Evolutionary conservation across 2,329 filamentous ascomycete species (phyloP), one percentile per base, ranked within the genome.

Genomic region (Ilyonectria mors-panacis): DNA sequence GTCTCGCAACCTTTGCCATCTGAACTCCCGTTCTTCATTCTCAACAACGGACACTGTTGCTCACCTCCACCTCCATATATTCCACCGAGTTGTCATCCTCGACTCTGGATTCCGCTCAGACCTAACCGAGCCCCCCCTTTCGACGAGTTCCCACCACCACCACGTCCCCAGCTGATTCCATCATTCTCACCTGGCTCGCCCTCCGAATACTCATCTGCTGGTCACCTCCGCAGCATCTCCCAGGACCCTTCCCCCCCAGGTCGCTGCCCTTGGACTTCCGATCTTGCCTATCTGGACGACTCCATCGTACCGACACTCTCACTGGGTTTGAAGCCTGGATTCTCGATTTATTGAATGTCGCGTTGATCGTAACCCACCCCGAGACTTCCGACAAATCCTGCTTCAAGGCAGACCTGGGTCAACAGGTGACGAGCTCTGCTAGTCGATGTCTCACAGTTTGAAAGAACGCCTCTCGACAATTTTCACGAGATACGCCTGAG

Each of bases 1-100:
- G 66, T 74, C 66, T 68, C 66, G 64, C 65, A 75, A 73, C 63
- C 67, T 67, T 53, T 66, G 67, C 67, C 73, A 70, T 73, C 69
- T 66, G 62, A 69, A 63, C 62, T 47, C 61, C 66, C 68, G 57
- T 66, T 64, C 63, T 67, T 67, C 65, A 57, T 71, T 65, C 63
- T 72, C 59, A 72, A 67, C 47, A 66, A 66, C 57, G 55, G 48
- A 67, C 70, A 66, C 64, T 55, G 56, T 56, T 61, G 53, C 51
- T 58, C 68, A 45, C 54, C 53, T 70, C 42, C 45, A 30, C 21
- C 44, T 50, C 37, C 45, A 30, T 53, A 47, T 56, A 51, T 44
- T 53, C 26, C 33, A 55, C 37, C 56, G n/a, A 33, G 28, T 33
- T 47, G 33, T n/a, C 23, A 17, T 23, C 45, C 53, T 30, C 44